Base-by-base conservation (phyloP, 177 flowering plant species). In the Vitis hybrid region DNA sequence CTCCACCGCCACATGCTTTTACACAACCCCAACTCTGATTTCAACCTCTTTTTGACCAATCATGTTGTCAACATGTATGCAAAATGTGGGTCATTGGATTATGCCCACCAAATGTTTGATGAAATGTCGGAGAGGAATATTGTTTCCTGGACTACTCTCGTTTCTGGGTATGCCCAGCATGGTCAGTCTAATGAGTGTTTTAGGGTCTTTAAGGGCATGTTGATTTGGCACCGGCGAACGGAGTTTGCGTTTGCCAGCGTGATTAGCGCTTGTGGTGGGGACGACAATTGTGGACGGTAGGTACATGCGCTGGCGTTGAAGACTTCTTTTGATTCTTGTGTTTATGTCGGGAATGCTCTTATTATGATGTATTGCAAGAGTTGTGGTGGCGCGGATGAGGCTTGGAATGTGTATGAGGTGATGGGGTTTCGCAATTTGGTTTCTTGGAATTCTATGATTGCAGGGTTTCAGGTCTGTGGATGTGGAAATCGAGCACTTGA, bases 361-460 rank as follows among this genome's bases (percentile, higher is more conserved):
- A 83, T 92, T 65, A 72, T 83, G 2, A 87, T 92, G 94, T 92
- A 91, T 66, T 81, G 79, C 74, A 84, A 70, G 81, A 81, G 72
- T 32, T 30, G 65, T 74, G 67, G 60, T 65, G 34, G 60, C 19
- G 30, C 3, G 9, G 75, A 79, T 34, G 90, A 86, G 63, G 90
- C 84, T 64, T 83, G 82, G 88, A 70, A 55, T 21, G 83, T 91
- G 63, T 91, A 88, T 52, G 62, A 75, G 17, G 64, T 32, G 14
- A 79, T 91, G 88, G 70, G 74, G 18, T 68, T 19, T 3, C 76
- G 82, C 3, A 89, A 78, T 81, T 67, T 85, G 32, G 75, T 89
- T 51, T 74, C 88, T 67, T 92, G 89, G 87, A 92, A 90, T 80
- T 86, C 91, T 0, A 84, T 90, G 89, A 84, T 92, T 75, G 75